Percentiles rank a stretch among this genome's conserved stretches.
Conservation (phyloP, 2,329 filamentous ascomycete species). For the Epichloe sibirici region DNA sequence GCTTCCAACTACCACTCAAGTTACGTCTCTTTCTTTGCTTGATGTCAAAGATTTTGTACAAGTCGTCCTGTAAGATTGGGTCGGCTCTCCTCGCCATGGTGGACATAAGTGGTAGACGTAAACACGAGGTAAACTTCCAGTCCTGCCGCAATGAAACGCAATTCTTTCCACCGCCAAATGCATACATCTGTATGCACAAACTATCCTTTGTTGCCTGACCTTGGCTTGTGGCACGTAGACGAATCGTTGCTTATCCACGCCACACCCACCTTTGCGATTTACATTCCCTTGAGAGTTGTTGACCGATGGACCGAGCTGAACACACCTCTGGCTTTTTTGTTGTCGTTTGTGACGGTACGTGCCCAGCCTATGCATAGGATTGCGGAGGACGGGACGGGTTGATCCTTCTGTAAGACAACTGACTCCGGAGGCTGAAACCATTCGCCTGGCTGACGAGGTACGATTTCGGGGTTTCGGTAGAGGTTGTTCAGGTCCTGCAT, state of each 20-base stretch:
- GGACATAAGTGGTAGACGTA: neutral
- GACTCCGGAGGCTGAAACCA: no score
- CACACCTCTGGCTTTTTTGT: neutral
- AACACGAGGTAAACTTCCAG: neutral
- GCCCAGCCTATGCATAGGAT: no score
- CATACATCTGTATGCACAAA: neutral
- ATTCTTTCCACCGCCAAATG: neutral
- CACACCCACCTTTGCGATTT: neutral
- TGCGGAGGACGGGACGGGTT: no score
- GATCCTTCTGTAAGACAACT: no score
- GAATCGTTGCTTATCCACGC: neutral
- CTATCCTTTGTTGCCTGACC: neutral
- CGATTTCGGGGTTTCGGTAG: no score
- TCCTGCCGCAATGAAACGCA: neutral
- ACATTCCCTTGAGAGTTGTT: neutral
- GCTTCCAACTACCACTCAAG: no score
- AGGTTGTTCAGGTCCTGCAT: no score
- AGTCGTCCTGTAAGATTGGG: neutral
- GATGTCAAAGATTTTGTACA: neutral
- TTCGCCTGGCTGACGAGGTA: no score
- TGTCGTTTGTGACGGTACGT: no score
- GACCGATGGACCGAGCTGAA: neutral
- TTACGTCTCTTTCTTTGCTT: neutral
- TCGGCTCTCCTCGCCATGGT: neutral
- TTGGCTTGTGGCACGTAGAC: neutral